A percentile compares a stretch with the other conserved stretches of the same genome.
Evolutionary conservation across 306 rosid genomes (phyloP).

Genomic region (Rosa lucieae): DNA sequence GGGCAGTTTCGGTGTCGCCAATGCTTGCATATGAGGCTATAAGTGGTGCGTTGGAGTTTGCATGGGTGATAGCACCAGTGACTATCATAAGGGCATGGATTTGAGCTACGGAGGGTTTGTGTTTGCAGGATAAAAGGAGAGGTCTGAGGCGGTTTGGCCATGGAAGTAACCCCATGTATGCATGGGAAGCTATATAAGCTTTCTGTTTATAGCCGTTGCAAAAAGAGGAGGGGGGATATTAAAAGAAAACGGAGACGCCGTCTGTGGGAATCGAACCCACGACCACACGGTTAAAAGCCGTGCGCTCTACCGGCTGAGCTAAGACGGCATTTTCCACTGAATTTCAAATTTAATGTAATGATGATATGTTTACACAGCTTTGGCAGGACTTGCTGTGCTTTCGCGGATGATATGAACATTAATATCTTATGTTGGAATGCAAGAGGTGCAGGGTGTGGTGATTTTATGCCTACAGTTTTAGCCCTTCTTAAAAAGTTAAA

Average conservation of each 20-base stretch:
- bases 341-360: no score
- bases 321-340: conserved; percentile 19
- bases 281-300: conserved; percentile 44
- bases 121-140: conserved; percentile 36
- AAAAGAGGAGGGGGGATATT: neutral
- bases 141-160: conserved; percentile 32
- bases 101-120: conserved; percentile 29
- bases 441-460: no score
- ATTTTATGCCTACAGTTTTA: no score
- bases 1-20: conserved; percentile 28
- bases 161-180: conserved; percentile 30
- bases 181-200: neutral
- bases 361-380: no score
- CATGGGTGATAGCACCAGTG: conserved; percentile 23
- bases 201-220: conserved; percentile 11
- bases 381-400: no score
- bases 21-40: conserved; percentile 24
- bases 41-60: conserved; percentile 30
- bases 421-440: no score
- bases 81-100: conserved; percentile 41
- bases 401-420: no score
- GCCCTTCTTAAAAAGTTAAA: no score
- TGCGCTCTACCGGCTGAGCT: conserved; percentile 46
- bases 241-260: neutral
- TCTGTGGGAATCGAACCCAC: conserved; percentile 46